A percentile compares a stretch with the other conserved stretches of the same genome.
Conservation (phyloP, 495 filamentous ascomycete genomes). For the Aspergillus hancockii region DNA sequence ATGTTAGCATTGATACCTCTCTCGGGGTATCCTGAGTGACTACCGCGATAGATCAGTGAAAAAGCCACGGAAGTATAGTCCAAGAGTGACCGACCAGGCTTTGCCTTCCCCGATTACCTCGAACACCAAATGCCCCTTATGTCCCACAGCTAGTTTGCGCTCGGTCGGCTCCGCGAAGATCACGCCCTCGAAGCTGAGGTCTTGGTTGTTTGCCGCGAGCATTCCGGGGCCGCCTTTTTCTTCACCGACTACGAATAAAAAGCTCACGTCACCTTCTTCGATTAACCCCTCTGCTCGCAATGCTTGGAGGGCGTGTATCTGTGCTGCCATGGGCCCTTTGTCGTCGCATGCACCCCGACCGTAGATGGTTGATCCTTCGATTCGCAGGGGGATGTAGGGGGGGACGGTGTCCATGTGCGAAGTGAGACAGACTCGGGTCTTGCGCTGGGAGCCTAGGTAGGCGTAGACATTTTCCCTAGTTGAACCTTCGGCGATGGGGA, state of each 20-base stretch:
- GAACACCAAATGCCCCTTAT: slow-evolving; percentile 70
- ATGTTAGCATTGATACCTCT: slow-evolving; percentile 71
- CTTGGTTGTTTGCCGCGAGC: slow-evolving; percentile 35
- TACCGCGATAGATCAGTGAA: neutral
- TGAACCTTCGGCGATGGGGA: slow-evolving; percentile 26
- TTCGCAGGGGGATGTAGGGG: slow-evolving; percentile 52
- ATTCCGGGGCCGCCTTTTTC: slow-evolving; percentile 75
- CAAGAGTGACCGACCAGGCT: slow-evolving; percentile 42
- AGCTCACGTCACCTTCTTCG: slow-evolving; percentile 46
- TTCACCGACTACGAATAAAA: slow-evolving; percentile 82
- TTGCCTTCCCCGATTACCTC: slow-evolving; percentile 60
- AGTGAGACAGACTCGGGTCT: slow-evolving; percentile 54
- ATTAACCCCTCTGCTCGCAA: slow-evolving; percentile 16
- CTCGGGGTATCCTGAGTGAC: slow-evolving; percentile 77
- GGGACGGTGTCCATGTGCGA: slow-evolving; percentile 66
- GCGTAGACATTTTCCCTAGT: slow-evolving; percentile 30
- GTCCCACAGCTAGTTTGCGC: slow-evolving; percentile 71
- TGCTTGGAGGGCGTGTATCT: slow-evolving; percentile 58
- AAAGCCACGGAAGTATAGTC: neutral
- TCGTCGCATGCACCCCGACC: slow-evolving; percentile 81
- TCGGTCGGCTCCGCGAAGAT: slow-evolving; percentile 86
- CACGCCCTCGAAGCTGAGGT: slow-evolving; percentile 49
- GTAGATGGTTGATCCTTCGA: slow-evolving; percentile 51
- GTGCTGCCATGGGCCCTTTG: slow-evolving; percentile 78
- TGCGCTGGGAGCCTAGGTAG: slow-evolving; percentile 19